These are phyloP conservation scores for Aspergillus sp. DNA, from an alignment of 2,329 filamentous ascomycete species.

Conservation along the genomic window DNA sequence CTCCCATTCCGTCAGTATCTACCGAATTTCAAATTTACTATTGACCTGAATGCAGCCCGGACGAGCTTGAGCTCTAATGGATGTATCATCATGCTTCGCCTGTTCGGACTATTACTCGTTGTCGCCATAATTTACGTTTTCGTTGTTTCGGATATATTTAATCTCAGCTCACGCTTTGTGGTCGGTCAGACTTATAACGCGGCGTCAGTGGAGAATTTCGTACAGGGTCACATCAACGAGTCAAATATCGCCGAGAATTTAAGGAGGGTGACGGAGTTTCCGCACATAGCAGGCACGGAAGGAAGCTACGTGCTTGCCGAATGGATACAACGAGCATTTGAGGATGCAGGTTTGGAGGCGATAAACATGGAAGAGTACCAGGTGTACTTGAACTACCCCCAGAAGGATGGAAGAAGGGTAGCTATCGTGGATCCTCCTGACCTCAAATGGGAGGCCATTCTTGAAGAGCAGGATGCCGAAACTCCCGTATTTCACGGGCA, in stretches of 20 bases:
- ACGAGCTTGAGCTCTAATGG: slow-evolving; percentile 48
- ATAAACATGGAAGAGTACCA: slow-evolving; percentile 75
- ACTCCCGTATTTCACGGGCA: slow-evolving; percentile 84
- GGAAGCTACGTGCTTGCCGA: slow-evolving; percentile 84
- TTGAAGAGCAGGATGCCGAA: slow-evolving; percentile 81
- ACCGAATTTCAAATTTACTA: slow-evolving; percentile 40
- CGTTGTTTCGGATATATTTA: slow-evolving; percentile 82
- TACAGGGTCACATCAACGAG: slow-evolving; percentile 71
- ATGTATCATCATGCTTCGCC: slow-evolving; percentile 68
- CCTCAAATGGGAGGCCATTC: slow-evolving; percentile 70
- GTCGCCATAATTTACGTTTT: slow-evolving; percentile 77
- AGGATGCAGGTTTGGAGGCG: slow-evolving; percentile 69
- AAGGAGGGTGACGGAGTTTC: slow-evolving; percentile 75
- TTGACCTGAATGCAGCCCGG: slow-evolving; percentile 37
- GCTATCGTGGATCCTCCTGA: slow-evolving; percentile 73
- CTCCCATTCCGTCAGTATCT: slow-evolving; percentile 51
- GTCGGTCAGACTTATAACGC: slow-evolving; percentile 75
- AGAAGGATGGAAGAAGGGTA: slow-evolving; percentile 71
- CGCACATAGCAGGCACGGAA: slow-evolving; percentile 91
- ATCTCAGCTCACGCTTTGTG: slow-evolving; percentile 62
- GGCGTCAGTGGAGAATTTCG: slow-evolving; percentile 73
- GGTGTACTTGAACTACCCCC: slow-evolving; percentile 92
- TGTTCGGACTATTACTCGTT: slow-evolving; percentile 74
- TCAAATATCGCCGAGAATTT: slow-evolving; percentile 70
- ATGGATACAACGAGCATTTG: slow-evolving; percentile 79